Percentiles rank a stretch among this genome's conserved stretches.
phyloP scores from a whole-genome alignment of 345 rosid genomes.

The Eucalyptus marginata region DNA sequence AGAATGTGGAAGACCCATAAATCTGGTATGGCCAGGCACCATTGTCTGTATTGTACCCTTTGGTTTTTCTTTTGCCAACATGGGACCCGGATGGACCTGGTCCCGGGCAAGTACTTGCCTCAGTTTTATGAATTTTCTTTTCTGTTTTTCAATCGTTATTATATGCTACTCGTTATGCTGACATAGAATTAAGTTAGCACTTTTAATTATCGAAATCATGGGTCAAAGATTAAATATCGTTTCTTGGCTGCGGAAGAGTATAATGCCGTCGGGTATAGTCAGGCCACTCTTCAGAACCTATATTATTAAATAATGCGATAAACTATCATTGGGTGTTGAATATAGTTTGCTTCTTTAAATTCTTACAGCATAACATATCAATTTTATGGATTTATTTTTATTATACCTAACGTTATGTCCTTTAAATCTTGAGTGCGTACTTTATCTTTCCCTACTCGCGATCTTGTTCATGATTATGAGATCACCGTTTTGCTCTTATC shows the following conservation, averaged over 20 bases:
- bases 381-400: not conserved
- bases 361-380: not conserved
- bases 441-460: not conserved
- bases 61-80: not conserved
- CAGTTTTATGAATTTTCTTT: not conserved
- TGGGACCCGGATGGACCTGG: not conserved
- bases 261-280: not conserved
- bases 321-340: not conserved
- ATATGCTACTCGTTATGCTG: not conserved
- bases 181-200: not conserved
- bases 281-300: not conserved
- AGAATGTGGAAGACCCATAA: not conserved
- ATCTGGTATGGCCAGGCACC: not conserved
- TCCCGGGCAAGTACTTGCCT: not conserved
- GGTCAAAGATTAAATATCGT: not conserved
- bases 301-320: not conserved
- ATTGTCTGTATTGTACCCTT: not conserved
- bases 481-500: not conserved
- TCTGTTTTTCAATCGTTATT: not conserved
- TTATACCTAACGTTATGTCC: not conserved
- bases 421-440: not conserved
- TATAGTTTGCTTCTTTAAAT: not conserved
- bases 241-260: not conserved
- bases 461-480: not conserved
- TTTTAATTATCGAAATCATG: not conserved